Evolutionary conservation across 306 rosid species (phyloP).

Genomic region (Purshia tridentata): DNA sequence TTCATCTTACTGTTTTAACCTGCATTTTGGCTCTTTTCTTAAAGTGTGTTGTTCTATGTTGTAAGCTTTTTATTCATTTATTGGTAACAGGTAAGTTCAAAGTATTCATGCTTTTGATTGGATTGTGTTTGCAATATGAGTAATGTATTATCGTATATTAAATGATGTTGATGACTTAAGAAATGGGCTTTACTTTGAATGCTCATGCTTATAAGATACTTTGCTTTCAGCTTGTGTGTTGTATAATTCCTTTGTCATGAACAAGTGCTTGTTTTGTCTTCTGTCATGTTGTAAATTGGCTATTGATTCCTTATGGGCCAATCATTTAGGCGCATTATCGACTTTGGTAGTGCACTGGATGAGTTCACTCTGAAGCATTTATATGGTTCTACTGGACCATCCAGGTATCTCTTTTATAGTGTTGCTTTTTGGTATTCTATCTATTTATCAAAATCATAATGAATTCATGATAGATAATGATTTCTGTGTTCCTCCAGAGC

Average conservation of each 20-base stretch:
- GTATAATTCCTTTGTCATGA: background rate
- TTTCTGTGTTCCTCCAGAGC: conserved; percentile 51
- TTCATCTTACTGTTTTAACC: conserved; percentile 25
- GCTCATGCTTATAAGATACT: background rate
- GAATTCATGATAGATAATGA: conserved; percentile 17
- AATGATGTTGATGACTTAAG: too few relatives aligned
- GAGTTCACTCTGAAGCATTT: conserved; percentile 81
- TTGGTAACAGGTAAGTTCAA: background rate
- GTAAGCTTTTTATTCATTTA: background rate
- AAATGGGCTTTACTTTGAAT: background rate
- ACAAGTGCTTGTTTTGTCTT: background rate
- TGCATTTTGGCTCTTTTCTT: background rate
- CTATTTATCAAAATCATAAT: conserved; percentile 5
- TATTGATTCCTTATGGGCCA: background rate
- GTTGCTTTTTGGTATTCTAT: conserved; percentile 6
- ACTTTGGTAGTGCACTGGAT: conserved; percentile 93
- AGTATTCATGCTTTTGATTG: background rate
- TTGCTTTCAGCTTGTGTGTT: background rate
- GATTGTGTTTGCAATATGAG: background rate
- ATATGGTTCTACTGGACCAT: conserved; percentile 83
- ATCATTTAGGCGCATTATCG: conserved; percentile 55
- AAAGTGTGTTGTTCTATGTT: background rate
- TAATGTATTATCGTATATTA: too few relatives aligned
- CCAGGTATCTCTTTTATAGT: conserved; percentile 56
- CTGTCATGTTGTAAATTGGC: background rate